phyloP scores from a whole-genome alignment of 2,329 filamentous ascomycete genomes.

The Phyllosticta citriasiana region DNA sequence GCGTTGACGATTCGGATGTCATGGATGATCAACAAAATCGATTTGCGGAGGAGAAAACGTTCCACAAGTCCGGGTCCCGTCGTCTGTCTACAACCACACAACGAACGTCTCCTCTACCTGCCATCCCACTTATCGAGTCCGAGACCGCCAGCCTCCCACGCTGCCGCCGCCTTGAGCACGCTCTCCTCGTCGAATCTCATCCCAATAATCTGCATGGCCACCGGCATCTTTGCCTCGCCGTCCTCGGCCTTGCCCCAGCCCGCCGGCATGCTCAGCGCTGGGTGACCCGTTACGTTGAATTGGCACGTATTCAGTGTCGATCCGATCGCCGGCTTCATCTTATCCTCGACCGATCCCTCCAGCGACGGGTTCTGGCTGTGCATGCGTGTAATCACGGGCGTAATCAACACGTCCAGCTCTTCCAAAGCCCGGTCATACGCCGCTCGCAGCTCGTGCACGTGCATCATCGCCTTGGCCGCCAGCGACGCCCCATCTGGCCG shows the following conservation, averaged over 20 bases:
- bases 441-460: conserved; percentile 37
- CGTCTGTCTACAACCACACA: neutral
- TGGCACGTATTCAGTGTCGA: conserved; percentile 35
- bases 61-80: neutral
- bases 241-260: conserved; percentile 18
- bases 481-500: conserved; percentile 20
- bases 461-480: conserved; percentile 38
- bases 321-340: conserved; percentile 35
- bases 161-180: conserved; percentile 25
- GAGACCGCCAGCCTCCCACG: conserved; percentile 25
- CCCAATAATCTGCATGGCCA: conserved; percentile 28
- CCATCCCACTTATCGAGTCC: conserved; percentile 18
- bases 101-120: neutral
- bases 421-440: conserved; percentile 38
- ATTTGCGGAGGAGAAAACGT: neutral
- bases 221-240: conserved; percentile 20
- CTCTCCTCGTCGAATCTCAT: conserved; percentile 25
- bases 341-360: conserved; percentile 27
- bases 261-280: conserved; percentile 39
- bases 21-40: neutral
- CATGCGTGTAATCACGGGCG: conserved; percentile 38
- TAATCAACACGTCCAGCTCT: conserved; percentile 39
- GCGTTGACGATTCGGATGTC: no score
- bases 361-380: conserved; percentile 33
- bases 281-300: conserved; percentile 44